Evolutionary conservation across 2,329 filamentous ascomycete genomes (phyloP).

Genomic region (Ustilaginoidea virens): DNA sequence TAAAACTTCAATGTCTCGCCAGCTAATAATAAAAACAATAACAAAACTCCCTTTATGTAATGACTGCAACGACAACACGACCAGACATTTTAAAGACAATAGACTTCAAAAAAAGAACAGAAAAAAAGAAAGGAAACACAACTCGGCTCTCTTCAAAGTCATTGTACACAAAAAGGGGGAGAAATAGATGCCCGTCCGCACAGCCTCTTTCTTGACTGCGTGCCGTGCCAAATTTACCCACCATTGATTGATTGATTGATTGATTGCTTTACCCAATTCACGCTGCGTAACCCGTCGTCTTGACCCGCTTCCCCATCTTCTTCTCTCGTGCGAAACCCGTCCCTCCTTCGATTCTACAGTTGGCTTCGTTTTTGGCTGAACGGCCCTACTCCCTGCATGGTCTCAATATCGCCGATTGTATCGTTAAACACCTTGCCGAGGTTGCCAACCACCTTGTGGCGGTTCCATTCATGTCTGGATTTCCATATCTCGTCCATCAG

Average conservation of each 20-base stretch:
- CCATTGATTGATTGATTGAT: neutral
- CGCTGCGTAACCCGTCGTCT: neutral
- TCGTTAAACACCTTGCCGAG: slow-evolving; percentile 62
- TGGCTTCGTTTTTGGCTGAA: slow-evolving; percentile 23
- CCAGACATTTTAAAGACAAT: neutral
- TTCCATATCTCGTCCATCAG: slow-evolving; percentile 87
- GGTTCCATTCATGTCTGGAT: slow-evolving; percentile 66
- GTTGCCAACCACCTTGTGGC: slow-evolving; percentile 51
- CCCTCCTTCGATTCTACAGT: slow-evolving; percentile 1
- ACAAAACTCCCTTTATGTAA: neutral
- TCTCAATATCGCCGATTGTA: slow-evolving; percentile 52
- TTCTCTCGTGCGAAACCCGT: neutral
- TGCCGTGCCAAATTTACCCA: neutral
- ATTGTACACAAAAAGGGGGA: neutral
- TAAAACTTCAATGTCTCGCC: no score
- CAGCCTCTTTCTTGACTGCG: neutral
- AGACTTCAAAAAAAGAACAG: neutral
- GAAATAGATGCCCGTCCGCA: neutral
- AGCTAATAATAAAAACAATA: neutral
- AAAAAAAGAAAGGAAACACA: neutral
- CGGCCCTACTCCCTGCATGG: slow-evolving; percentile 27
- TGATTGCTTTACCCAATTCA: neutral
- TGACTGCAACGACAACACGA: neutral
- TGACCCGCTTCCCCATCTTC: neutral
- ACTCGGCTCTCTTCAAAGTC: no score